A percentile compares a stretch with the other conserved stretches of the same genome.
Evolutionary conservation across 1,284 basidiomycete species (phyloP).

Genomic region (Ustilago crameri): DNA sequence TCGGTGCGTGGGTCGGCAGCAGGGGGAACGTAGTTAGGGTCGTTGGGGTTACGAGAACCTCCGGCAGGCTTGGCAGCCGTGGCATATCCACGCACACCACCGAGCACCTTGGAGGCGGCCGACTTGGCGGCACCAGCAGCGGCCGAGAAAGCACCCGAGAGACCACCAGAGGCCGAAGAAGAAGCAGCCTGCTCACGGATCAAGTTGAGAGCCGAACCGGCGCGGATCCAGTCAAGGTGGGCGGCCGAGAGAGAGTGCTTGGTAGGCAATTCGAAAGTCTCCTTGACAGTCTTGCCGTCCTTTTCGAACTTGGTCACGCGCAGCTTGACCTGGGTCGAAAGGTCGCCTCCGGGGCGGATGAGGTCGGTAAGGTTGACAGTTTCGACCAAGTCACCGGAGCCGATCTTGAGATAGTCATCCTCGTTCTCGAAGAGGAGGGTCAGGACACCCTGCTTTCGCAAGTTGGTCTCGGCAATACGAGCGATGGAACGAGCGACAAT

Average conservation of each 20-base stretch:
- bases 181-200: slow-evolving; percentile 59
- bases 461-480: slow-evolving; percentile 78
- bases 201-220: slow-evolving; percentile 65
- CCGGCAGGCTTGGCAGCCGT: slow-evolving; percentile 40
- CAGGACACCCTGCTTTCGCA: slow-evolving; percentile 67
- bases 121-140: slow-evolving; percentile 29
- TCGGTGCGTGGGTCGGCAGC: slow-evolving; percentile 57
- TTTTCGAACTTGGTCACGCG: slow-evolving; percentile 62
- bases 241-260: slow-evolving; percentile 61
- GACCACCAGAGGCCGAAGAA: slow-evolving; percentile 9
- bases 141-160: slow-evolving; percentile 35
- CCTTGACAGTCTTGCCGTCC: slow-evolving; percentile 56
- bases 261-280: slow-evolving; percentile 62
- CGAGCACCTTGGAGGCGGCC: slow-evolving; percentile 29
- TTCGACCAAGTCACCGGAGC: slow-evolving; percentile 62
- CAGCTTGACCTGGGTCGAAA: slow-evolving; percentile 60
- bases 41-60: slow-evolving; percentile 54
- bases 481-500: slow-evolving; percentile 71
- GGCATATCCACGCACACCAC: slow-evolving; percentile 55
- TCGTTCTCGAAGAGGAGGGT: slow-evolving; percentile 67
- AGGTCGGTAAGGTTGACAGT: slow-evolving; percentile 63
- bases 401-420: slow-evolving; percentile 61
- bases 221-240: slow-evolving; percentile 66
- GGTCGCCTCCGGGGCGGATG: slow-evolving; percentile 54
- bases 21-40: slow-evolving; percentile 61